Percentiles rank a stretch among this genome's conserved stretches.
Evolutionary conservation across 1,284 basidiomycete genomes (phyloP).

Genomic region (Amylostereum areolatum): DNA sequence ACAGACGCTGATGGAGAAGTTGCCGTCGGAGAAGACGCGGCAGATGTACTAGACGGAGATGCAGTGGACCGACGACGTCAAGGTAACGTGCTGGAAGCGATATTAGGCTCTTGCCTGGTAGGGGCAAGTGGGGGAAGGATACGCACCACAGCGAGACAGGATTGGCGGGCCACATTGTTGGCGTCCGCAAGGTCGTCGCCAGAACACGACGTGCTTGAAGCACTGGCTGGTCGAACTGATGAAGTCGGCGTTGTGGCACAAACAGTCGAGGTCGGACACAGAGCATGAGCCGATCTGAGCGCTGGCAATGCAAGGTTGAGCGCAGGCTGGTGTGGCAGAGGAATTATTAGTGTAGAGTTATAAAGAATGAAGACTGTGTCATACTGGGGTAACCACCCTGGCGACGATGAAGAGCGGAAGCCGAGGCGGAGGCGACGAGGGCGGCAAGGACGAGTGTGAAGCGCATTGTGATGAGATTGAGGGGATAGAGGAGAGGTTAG

Average conservation of each 20-base stretch:
- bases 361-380: not conserved
- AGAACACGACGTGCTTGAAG: conserved; percentile 35
- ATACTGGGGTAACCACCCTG: conserved; percentile 32
- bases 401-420: conserved; percentile 24
- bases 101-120: not conserved
- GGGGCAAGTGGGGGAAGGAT: not conserved
- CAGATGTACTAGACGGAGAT: not conserved
- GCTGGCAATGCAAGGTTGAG: conserved; percentile 34
- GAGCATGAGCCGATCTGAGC: conserved; percentile 37
- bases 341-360: not conserved
- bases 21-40: conserved; percentile 2
- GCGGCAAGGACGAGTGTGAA: conserved; percentile 38
- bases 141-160: conserved; percentile 50
- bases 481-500: conserved; percentile 6
- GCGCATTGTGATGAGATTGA: conserved; percentile 40
- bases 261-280: conserved; percentile 39
- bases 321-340: conserved; percentile 37
- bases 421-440: conserved; percentile 33
- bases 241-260: conserved; percentile 44
- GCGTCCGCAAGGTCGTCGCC: conserved; percentile 43
- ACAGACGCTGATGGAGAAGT: not conserved
- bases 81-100: not conserved
- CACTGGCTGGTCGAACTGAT: conserved; percentile 41
- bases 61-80: conserved; percentile 1
- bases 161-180: conserved; percentile 31